Base-by-base conservation (phyloP, 306 rosid genomes). In the Lathyrus sativus region DNA sequence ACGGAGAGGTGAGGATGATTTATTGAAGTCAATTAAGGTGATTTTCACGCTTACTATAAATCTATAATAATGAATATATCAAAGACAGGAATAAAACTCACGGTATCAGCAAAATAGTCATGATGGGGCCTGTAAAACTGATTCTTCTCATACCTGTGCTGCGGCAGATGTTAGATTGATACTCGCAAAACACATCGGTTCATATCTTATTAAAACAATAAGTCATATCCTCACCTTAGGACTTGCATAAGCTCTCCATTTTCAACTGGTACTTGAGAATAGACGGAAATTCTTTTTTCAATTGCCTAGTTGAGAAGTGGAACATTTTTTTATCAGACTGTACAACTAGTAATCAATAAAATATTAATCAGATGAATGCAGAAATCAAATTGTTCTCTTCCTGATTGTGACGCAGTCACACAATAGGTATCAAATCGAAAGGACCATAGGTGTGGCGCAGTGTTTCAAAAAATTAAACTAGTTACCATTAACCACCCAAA, bases 191-290 rank as follows among this genome's bases (percentile, higher is more conserved):
- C 59, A 38, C 24, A 49, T 60, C 62, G 42, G 54, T 82, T 80
- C 50, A 71, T 31, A 60, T 62, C 58, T 43, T 29, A 56, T 13
- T 18, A 62, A 69, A 71, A 28, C 67, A 68, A 54, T n/a, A 76
- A 74, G 75, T 48, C 77, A 69, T 71, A 72, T 70, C 39, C 86
- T 76, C 80, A 93, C 98, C 97, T 93, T 74, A 93, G 76, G 65
- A 93, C 88, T 86, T 93, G 99, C 73, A 93, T 81, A 61, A 85
- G 91, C 83, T 93, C 99, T 60, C 99, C 99, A 75, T 93, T 84
- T 82, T 93, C 99, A 61, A 83, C 10, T 39, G 99, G 99, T 38
- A 90, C 48, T 93, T 93, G 99, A 48, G 99, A 82, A 78, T 82
- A 90, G 83, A 93, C 82, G 55, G 99, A 82, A 74, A 93, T 88